Evolutionary conservation across 2,329 filamentous ascomycete species (phyloP).

Genomic region (Botrytis fragariae): DNA sequence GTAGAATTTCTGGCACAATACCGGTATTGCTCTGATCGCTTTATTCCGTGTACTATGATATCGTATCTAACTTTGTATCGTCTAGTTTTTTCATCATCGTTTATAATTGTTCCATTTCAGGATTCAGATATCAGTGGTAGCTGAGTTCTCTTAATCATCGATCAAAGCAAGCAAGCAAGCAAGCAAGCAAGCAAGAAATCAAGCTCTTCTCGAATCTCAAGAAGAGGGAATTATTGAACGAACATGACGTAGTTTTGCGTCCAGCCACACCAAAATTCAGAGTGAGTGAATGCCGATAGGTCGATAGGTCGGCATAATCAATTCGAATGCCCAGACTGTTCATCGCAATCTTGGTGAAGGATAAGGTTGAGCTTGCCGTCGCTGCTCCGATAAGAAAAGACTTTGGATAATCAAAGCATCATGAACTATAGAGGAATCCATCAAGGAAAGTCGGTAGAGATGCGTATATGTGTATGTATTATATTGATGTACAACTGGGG

Average conservation of each 20-base stretch:
- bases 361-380: not conserved
- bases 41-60: not conserved
- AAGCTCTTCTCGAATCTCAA: too few relatives aligned
- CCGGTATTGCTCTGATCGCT: not conserved
- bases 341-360: not conserved
- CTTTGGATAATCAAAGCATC: not conserved
- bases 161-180: not conserved
- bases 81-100: not conserved
- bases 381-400: not conserved
- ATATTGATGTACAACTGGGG: not conserved
- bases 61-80: conserved; percentile 9
- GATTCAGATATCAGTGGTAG: not conserved
- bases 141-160: not conserved
- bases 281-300: not conserved
- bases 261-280: not conserved
- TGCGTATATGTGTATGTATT: not conserved
- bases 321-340: not conserved
- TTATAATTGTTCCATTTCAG: not conserved
- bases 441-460: not conserved
- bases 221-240: not conserved
- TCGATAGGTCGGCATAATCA: not conserved
- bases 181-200: not conserved
- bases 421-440: not conserved
- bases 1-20: not conserved
- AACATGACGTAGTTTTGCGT: conserved; percentile 10